Percentiles rank a stretch among this genome's conserved stretches.
Evolutionary conservation across 345 rosid genomes (phyloP).

Genomic region (Dimocarpus longan): DNA sequence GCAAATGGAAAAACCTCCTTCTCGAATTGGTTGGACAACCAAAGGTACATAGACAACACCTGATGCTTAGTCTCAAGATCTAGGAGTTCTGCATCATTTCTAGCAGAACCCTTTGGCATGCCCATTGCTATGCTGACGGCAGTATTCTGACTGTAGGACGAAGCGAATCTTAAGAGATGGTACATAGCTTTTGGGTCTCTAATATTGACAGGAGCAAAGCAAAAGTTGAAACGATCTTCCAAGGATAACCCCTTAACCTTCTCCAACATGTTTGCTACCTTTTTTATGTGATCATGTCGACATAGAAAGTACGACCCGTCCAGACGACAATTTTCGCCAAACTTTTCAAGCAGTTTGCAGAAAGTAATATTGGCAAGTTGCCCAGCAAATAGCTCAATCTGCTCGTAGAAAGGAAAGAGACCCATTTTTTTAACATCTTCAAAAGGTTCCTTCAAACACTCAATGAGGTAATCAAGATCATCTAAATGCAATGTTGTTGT

Average conservation of each 20-base stretch:
- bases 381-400: slow-evolving; percentile 85
- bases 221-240: slow-evolving; percentile 91
- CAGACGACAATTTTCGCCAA: slow-evolving; percentile 74
- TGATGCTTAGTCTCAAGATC: slow-evolving; percentile 90
- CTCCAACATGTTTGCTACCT: slow-evolving; percentile 95
- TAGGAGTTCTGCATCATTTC: slow-evolving; percentile 73
- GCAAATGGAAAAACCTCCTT: slow-evolving; percentile 71
- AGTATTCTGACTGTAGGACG: slow-evolving; percentile 59
- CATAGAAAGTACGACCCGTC: slow-evolving; percentile 90
- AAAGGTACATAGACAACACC: slow-evolving; percentile 84
- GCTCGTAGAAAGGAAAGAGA: slow-evolving; percentile 91
- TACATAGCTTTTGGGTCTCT: slow-evolving; percentile 94
- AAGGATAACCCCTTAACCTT: slow-evolving; percentile 71
- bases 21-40: slow-evolving; percentile 85
- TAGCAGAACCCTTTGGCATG: slow-evolving; percentile 83
- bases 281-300: slow-evolving; percentile 78
- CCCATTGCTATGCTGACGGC: slow-evolving; percentile 91
- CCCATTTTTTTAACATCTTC: slow-evolving; percentile 80
- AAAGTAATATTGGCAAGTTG: slow-evolving; percentile 60
- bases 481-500: slow-evolving; percentile 73
- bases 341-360: slow-evolving; percentile 67
- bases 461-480: slow-evolving; percentile 73
- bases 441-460: slow-evolving; percentile 88
- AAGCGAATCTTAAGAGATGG: slow-evolving; percentile 77
- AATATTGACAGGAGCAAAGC: slow-evolving; percentile 90